Evolutionary conservation across 352 stramenopile genomes (phyloP), one percentile per base, ranked within the genome.

Genomic region (Phytophthora niederhauseri): DNA sequence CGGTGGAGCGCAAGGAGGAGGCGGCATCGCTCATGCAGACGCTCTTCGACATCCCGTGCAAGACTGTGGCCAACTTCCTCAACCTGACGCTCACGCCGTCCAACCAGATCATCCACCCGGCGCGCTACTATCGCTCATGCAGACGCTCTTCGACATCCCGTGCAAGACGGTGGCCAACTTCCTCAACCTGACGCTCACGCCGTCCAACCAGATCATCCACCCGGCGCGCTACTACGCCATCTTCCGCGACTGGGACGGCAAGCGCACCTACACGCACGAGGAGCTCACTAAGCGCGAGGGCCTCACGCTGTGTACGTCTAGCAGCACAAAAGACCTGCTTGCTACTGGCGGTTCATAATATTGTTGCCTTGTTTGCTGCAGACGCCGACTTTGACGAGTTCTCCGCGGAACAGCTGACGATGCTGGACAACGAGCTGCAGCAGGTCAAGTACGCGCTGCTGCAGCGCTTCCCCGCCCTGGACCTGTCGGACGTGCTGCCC

Each of bases 131-230:
- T 77, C 75, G 57, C 78, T 94, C 62, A 91, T 97, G 78, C 84
- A 94, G 75, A 75, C 81, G 64, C 86, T 98, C 22, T 98, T 97
- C 60, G 92, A 98, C 70, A 97, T 98, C 57, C 91, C 92, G 41
- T 97, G 91, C 76, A 71, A 83, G 63, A 97, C 86, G 15, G 84
- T 98, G 22, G 90, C 92, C 68, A 98, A 98, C 81, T 98, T 98
- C 64, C 80, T 98, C 49, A 97, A 96, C 70, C 75, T 98, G 48
- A 98, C 92, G 76, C 89, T 98, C 51, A 98, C 92, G 61, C 92
- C 92, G 57, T 97, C 89, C 53, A 98, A 98, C 82, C 92, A 98
- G 77, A 97, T 98, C 75, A 96, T 98, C 73, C 92, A 98, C 70
- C 92, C 92, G 51, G 91, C 90, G 53, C 87, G 92, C 48, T 98